Conservation (phyloP, 1,139 yeast species). For the Eremothecium coryli region DNA sequence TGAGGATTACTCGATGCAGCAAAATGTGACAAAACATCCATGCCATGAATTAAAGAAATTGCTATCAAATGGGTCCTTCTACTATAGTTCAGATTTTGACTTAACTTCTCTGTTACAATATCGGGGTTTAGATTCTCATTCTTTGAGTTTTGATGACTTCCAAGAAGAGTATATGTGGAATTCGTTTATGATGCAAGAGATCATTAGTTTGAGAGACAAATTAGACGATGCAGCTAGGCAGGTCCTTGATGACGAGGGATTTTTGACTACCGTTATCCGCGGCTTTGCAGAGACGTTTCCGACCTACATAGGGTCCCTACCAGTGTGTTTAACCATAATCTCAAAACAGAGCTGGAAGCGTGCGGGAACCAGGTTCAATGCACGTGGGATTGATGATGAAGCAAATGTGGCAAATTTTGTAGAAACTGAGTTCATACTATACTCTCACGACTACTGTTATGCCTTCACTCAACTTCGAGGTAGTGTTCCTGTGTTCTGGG, state of each 20-base stretch:
- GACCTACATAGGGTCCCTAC: slow-evolving; percentile 42
- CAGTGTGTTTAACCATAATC: slow-evolving; percentile 64
- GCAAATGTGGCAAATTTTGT: slow-evolving; percentile 95
- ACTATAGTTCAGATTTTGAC: slow-evolving; percentile 87
- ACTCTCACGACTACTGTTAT: slow-evolving; percentile 48
- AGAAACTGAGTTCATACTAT: slow-evolving; percentile 78
- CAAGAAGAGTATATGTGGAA: slow-evolving; percentile 97
- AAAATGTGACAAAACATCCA: slow-evolving; percentile 53
- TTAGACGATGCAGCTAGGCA: slow-evolving; percentile 50
- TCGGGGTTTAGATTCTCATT: slow-evolving; percentile 44
- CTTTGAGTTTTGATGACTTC: slow-evolving; percentile 45
- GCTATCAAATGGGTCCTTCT: slow-evolving; percentile 80
- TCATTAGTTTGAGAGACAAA: slow-evolving; percentile 64
- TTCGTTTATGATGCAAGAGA: slow-evolving; percentile 76
- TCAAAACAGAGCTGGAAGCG: slow-evolving; percentile 93
- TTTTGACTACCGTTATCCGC: slow-evolving; percentile 82
- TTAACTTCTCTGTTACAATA: slow-evolving; percentile 74
- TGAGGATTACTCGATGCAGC: slow-evolving; percentile 16
- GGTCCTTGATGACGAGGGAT: slow-evolving; percentile 62
- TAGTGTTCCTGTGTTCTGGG: slow-evolving; percentile 96
- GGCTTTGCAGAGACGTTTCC: slow-evolving; percentile 82
- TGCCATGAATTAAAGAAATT: slow-evolving; percentile 72
- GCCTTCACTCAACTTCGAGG: slow-evolving; percentile 88
- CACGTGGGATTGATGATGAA: slow-evolving; percentile 92
- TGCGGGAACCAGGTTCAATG: slow-evolving; percentile 92